These are phyloP conservation scores for Fusarium tuaranense DNA, from an alignment of 2,329 filamentous ascomycete genomes.

Conservation along the genomic window DNA sequence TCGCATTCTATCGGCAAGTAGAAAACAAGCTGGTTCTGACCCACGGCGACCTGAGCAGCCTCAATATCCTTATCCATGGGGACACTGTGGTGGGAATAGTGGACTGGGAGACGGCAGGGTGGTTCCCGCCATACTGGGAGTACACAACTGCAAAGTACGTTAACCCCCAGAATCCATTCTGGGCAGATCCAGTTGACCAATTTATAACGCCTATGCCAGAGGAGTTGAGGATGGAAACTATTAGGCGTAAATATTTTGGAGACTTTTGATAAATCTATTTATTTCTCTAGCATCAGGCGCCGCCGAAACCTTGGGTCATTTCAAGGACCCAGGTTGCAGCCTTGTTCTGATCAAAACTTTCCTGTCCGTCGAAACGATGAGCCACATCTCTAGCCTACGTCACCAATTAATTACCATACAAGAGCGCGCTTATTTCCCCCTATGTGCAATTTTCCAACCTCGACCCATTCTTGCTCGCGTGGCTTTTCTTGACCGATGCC, in stretches of 20 bases:
- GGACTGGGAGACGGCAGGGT: slow-evolving; percentile 52
- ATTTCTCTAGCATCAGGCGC: no score
- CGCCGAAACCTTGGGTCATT: no score
- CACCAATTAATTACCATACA: no score
- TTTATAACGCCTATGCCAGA: slow-evolving; percentile 32
- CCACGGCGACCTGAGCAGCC: slow-evolving; percentile 57
- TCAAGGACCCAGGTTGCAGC: no score
- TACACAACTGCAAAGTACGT: slow-evolving; percentile 40
- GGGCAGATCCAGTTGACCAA: slow-evolving; percentile 33
- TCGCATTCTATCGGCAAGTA: slow-evolving; percentile 34
- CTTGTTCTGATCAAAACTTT: no score
- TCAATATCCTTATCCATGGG: slow-evolving; percentile 56
- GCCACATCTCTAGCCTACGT: no score
- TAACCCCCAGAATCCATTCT: slow-evolving; percentile 34
- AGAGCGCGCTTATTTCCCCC: no score
- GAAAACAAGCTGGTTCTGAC: slow-evolving; percentile 51
- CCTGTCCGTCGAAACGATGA: no score
- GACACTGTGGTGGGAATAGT: slow-evolving; percentile 59
- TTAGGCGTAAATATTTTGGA: slow-evolving; percentile 32
- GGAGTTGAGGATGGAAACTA: slow-evolving; percentile 35
- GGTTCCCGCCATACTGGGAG: slow-evolving; percentile 51
- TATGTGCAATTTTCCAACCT: no score
- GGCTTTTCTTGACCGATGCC: no score
- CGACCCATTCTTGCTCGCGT: no score
- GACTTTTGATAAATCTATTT: slow-evolving; percentile 1